Evolutionary conservation across 306 rosid genomes (phyloP).

Genomic region (Prunus davidiana): DNA sequence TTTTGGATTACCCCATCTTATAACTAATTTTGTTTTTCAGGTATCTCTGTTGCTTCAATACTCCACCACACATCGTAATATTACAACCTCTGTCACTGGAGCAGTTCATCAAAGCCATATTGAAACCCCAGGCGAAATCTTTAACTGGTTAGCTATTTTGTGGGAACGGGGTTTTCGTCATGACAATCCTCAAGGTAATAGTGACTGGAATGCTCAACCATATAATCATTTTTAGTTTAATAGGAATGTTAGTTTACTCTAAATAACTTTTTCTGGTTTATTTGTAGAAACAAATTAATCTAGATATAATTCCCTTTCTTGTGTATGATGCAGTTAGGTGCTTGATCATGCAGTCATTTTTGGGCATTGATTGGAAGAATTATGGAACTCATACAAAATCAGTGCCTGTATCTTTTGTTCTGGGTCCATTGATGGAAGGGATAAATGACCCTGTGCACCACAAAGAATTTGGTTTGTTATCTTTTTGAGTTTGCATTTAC

Average conservation of each 20-base stretch:
- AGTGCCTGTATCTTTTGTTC: slow-evolving; percentile 71
- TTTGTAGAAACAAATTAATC: neutral
- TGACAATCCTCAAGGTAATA: slow-evolving; percentile 84
- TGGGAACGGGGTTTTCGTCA: slow-evolving; percentile 93
- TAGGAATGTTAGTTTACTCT: slow-evolving; percentile 6
- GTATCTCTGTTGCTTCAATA: slow-evolving; percentile 72
- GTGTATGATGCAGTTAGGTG: slow-evolving; percentile 77
- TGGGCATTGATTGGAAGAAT: slow-evolving; percentile 63
- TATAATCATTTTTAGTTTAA: slow-evolving; percentile 12
- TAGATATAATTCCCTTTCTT: slow-evolving; percentile 13
- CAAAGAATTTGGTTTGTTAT: slow-evolving; percentile 75
- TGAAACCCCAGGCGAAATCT: slow-evolving; percentile 44
- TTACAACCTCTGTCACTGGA: slow-evolving; percentile 29
- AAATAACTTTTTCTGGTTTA: slow-evolving; percentile 10
- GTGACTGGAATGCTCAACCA: slow-evolving; percentile 24
- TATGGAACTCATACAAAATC: slow-evolving; percentile 51
- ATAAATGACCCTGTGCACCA: slow-evolving; percentile 90
- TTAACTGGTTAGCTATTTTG: slow-evolving; percentile 77
- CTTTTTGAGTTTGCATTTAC: slow-evolving; percentile 17
- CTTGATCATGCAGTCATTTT: slow-evolving; percentile 88
- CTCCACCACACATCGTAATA: slow-evolving; percentile 40
- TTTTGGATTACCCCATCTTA: neutral
- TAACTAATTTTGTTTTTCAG: slow-evolving; percentile 31
- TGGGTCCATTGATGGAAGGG: slow-evolving; percentile 80
- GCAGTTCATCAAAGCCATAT: slow-evolving; percentile 41